A percentile compares a stretch with the other conserved stretches of the same genome.
Evolutionary conservation across 441 rosid species (phyloP).

Genomic region (Arabidopsis hybrid): DNA sequence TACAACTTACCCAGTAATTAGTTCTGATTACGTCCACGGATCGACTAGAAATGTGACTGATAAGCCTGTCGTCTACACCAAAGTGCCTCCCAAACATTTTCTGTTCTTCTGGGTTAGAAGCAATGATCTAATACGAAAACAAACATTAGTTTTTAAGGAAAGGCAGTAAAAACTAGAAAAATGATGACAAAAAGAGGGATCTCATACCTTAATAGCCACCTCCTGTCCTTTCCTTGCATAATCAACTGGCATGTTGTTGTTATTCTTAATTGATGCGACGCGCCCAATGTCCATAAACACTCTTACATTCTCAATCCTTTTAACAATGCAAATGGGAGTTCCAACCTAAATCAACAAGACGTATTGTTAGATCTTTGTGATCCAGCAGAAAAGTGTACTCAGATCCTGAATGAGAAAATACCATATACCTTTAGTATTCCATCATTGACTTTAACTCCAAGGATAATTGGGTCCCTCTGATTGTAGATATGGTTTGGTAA

Average conservation of each 20-base stretch:
- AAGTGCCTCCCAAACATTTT: conserved; percentile 94
- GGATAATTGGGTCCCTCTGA: conserved; percentile 85
- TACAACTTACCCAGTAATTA: conserved; percentile 74
- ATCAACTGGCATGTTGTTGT: conserved; percentile 75
- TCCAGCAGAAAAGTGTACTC: not conserved
- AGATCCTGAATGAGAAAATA: conserved; percentile 14
- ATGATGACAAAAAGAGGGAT: conserved; percentile 10
- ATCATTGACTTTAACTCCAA: conserved; percentile 88
- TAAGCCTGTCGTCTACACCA: conserved; percentile 80
- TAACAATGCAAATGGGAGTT: conserved; percentile 84
- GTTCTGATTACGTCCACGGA: conserved; percentile 81
- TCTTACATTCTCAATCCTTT: conserved; percentile 51
- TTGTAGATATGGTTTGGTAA: conserved; percentile 76
- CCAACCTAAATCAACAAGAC: conserved; percentile 69
- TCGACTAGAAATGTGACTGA: conserved; percentile 82
- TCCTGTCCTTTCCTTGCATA: conserved; percentile 77
- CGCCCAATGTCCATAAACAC: conserved; percentile 90
- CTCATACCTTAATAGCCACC: conserved; percentile 84
- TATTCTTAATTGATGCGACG: conserved; percentile 78
- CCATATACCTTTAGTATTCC: conserved; percentile 76
- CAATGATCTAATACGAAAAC: conserved; percentile 62
- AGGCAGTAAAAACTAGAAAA: conserved; percentile 1
- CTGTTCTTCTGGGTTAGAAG: conserved; percentile 80
- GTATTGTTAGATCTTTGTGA: conserved; percentile 32
- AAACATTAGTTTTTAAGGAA: not conserved